Percentiles rank a stretch among this genome's conserved stretches.
phyloP scores from a whole-genome alignment of 306 rosid species.

The Coriaria nepalensis region DNA sequence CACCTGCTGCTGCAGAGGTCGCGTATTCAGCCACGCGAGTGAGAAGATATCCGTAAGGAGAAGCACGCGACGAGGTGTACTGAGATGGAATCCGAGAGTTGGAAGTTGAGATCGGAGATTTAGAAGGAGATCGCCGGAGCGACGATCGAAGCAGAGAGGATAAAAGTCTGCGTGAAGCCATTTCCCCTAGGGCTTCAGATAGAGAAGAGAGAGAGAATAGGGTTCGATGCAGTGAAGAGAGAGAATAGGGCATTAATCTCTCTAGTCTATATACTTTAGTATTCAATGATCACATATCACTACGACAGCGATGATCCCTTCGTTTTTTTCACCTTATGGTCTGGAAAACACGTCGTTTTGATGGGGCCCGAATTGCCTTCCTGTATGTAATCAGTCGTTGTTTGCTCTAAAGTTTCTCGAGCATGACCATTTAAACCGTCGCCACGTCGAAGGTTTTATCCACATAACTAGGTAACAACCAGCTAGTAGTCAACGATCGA shows the following conservation, averaged over 20 bases:
- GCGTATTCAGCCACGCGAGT: conserved; percentile 53
- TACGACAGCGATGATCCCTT: too few relatives aligned
- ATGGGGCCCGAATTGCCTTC: background rate
- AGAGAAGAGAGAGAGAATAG: conserved; percentile 1
- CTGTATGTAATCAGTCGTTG: too few relatives aligned
- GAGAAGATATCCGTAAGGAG: conserved; percentile 53
- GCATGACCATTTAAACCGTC: too few relatives aligned
- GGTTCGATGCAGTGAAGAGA: background rate
- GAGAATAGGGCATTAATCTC: too few relatives aligned
- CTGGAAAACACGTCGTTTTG: too few relatives aligned
- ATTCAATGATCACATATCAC: too few relatives aligned
- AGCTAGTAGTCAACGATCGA: background rate
- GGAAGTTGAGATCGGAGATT: conserved; percentile 37
- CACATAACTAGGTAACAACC: conserved; percentile 1
- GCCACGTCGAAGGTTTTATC: background rate
- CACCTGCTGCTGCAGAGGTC: conserved; percentile 40
- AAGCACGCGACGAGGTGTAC: conserved; percentile 27
- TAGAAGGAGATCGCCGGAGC: conserved; percentile 41
- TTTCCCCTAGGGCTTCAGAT: conserved; percentile 19
- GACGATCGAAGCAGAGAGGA: conserved; percentile 65
- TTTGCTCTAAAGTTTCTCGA: too few relatives aligned
- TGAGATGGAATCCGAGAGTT: conserved; percentile 28
- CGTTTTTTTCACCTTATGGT: too few relatives aligned
- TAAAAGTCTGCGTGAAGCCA: conserved; percentile 69
- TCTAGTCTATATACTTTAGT: too few relatives aligned